Evolutionary conservation across 768 basidiomycete genomes (phyloP).

Genomic region (Tricholoma sp.): DNA sequence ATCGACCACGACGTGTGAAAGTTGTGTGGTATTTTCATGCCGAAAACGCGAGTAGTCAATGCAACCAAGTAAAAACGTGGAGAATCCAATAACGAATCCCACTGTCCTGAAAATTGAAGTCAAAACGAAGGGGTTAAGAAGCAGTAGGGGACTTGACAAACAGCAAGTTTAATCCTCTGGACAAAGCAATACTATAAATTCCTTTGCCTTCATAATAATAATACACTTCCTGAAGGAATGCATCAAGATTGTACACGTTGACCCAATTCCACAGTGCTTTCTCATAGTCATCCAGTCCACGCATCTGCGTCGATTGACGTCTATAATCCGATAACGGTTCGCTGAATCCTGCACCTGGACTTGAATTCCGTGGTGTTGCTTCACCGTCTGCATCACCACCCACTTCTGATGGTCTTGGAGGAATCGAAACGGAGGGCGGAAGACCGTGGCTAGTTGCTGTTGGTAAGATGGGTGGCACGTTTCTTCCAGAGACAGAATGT

Average conservation of each 20-base stretch:
- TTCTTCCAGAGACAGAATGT: slow-evolving; percentile 42
- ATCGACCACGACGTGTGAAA: slow-evolving; percentile 79
- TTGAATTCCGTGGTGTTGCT: slow-evolving; percentile 13
- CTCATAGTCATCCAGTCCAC: slow-evolving; percentile 79
- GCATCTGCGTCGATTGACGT: slow-evolving; percentile 44
- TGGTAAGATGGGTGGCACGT: slow-evolving; percentile 35
- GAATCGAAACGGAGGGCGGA: slow-evolving; percentile 40
- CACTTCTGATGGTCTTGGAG: slow-evolving; percentile 64
- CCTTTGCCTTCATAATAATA: slow-evolving; percentile 96
- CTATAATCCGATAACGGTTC: slow-evolving; percentile 26
- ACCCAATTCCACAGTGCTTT: slow-evolving; percentile 98
- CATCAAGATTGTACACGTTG: slow-evolving; percentile 95
- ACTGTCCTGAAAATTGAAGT: slow-evolving; percentile 64
- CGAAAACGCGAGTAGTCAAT: slow-evolving; percentile 85
- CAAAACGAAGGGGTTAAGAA: slow-evolving; percentile 4
- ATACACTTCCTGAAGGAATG: slow-evolving; percentile 93
- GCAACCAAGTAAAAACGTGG: slow-evolving; percentile 93
- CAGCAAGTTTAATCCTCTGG: slow-evolving; percentile 91
- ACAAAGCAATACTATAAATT: slow-evolving; percentile 89
- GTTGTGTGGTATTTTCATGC: slow-evolving; percentile 56
- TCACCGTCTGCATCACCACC: slow-evolving; percentile 33
- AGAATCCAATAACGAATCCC: slow-evolving; percentile 97
- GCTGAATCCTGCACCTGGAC: slow-evolving; percentile 14
- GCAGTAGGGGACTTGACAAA: slow-evolving; percentile 40
- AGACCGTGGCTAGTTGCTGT: slow-evolving; percentile 25